A percentile compares a stretch with the other conserved stretches of the same genome.
Evolutionary conservation across 495 filamentous ascomycete species (phyloP).

Genomic region (Aspergillus saccharolyticus): DNA sequence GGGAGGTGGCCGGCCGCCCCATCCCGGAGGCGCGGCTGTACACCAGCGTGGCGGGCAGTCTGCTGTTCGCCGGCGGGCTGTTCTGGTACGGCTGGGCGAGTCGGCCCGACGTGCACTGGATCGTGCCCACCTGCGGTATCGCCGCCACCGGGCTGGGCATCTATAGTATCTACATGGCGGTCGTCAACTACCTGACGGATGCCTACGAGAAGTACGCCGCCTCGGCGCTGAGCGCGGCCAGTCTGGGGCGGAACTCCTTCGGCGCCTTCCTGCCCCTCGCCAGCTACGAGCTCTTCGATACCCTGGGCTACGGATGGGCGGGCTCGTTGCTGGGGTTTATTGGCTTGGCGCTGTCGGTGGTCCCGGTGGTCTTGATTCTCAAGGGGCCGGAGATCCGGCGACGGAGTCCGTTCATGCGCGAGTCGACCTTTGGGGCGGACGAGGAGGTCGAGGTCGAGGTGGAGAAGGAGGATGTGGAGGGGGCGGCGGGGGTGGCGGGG

Average conservation of each 20-base stretch:
- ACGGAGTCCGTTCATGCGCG: slow-evolving; percentile 36
- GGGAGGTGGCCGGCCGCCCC: slow-evolving; percentile 24
- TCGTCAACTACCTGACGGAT: slow-evolving; percentile 45
- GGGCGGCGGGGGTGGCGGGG: neutral
- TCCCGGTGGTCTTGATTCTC: slow-evolving; percentile 33
- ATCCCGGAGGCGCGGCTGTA: slow-evolving; percentile 42
- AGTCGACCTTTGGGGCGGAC: slow-evolving; percentile 23
- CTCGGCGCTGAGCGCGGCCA: slow-evolving; percentile 32
- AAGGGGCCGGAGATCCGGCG: slow-evolving; percentile 33
- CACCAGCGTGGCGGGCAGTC: slow-evolving; percentile 34
- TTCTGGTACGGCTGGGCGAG: slow-evolving; percentile 43
- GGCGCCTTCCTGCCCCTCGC: slow-evolving; percentile 37
- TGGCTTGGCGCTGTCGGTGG: slow-evolving; percentile 30
- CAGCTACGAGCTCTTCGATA: slow-evolving; percentile 31
- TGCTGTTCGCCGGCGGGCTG: slow-evolving; percentile 36
- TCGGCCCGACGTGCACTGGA: slow-evolving; percentile 32
- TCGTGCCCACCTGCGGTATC: slow-evolving; percentile 36
- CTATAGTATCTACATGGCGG: slow-evolving; percentile 45
- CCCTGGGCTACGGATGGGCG: slow-evolving; percentile 42
- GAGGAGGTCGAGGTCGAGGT: slow-evolving; percentile 15
- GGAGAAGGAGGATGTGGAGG: slow-evolving; percentile 7
- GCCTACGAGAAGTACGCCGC: slow-evolving; percentile 41
- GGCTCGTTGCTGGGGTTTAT: slow-evolving; percentile 40
- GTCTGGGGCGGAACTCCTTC: slow-evolving; percentile 32
- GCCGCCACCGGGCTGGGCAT: slow-evolving; percentile 33